Base-by-base conservation (phyloP, 2,329 filamentous ascomycete genomes). In the Talaromyces sp. region DNA sequence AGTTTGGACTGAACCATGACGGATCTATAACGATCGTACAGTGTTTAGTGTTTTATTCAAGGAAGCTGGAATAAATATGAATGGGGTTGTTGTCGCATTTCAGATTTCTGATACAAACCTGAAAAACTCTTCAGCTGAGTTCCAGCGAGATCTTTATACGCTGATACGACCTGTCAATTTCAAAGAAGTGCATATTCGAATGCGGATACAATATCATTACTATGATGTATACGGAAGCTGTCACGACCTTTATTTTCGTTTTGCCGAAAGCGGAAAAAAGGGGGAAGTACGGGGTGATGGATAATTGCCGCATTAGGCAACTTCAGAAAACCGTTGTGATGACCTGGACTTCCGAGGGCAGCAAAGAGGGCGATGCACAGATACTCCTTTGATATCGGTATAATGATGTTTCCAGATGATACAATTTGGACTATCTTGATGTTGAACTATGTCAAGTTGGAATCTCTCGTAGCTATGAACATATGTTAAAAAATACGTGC, bases 1-100 rank as follows among this genome's bases (percentile, higher is more conserved):
- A 64, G 56, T 43, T 60, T 64, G 16, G 62, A 64, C 13, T 64
- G 57, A 37, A 54, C 62, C 62, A 64, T 64, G 8, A 22, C 39
- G 54, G 14, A 6, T 27, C 31, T 33, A 16, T 52, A n/a, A 16
- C 27, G 9, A 52, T 9, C 11, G 27, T 33, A 33, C n/a, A 31
- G 6, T 19, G 9, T 19, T 33, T 52, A 4, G 5, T 13, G 14
- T n/a, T 3, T 52, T 33, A 3, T 2, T n/a, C 16, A 52, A 33
- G 2, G 16, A 52, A 50, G 19, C 13, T 50, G 11, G 7, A 16
- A 16, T 50, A 50, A 6, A 7, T 16, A 50, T 50, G 47, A 50
- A 16, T 16, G 6, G 48, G 6, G 8, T 33, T 52, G 3, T 52
- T 27, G 5, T 13, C n/a, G 11, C 31, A 54, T 33, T 37, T 10